phyloP scores from a whole-genome alignment of 345 rosid species.

The Crucihimalaya himalaica region DNA sequence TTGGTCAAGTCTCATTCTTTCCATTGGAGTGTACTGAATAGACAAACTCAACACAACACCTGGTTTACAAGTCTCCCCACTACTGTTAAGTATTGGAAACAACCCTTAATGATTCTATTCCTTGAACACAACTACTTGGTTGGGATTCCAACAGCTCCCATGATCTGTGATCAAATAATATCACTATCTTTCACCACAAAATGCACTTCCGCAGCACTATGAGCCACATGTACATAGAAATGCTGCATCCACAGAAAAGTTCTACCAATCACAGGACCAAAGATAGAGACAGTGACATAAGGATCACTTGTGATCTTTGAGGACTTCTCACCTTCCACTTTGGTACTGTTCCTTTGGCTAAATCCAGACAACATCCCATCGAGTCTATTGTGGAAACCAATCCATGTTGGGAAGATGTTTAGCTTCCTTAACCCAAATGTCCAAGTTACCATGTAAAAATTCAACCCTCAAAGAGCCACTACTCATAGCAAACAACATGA shows the following conservation, averaged over 20 bases:
- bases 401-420: conserved; percentile 91
- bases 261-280: conserved; percentile 77
- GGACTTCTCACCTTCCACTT: conserved; percentile 55
- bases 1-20: conserved; percentile 50
- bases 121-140: conserved; percentile 53
- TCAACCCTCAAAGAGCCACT: conserved; percentile 54
- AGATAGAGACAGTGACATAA: conserved; percentile 67
- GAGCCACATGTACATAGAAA: conserved; percentile 79
- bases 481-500: conserved; percentile 55
- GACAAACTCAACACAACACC: conserved; percentile 74
- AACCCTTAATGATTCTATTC: conserved; percentile 61
- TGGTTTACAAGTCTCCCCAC: conserved; percentile 68
- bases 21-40: conserved; percentile 64
- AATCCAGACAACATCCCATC: conserved; percentile 64
- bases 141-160: too few relatives aligned
- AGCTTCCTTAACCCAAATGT: conserved; percentile 84
- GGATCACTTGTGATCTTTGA: conserved; percentile 85
- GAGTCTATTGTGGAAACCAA: conserved; percentile 64
- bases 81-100: conserved; percentile 58
- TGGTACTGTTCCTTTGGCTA: conserved; percentile 44
- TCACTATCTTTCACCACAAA: conserved; percentile 79
- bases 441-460: conserved; percentile 80
- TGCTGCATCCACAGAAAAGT: conserved; percentile 93
- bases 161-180: too few relatives aligned
- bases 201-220: conserved; percentile 69